Conservation (phyloP, 2,329 filamentous ascomycete genomes). For the Colletotrichum higginsianum region DNA sequence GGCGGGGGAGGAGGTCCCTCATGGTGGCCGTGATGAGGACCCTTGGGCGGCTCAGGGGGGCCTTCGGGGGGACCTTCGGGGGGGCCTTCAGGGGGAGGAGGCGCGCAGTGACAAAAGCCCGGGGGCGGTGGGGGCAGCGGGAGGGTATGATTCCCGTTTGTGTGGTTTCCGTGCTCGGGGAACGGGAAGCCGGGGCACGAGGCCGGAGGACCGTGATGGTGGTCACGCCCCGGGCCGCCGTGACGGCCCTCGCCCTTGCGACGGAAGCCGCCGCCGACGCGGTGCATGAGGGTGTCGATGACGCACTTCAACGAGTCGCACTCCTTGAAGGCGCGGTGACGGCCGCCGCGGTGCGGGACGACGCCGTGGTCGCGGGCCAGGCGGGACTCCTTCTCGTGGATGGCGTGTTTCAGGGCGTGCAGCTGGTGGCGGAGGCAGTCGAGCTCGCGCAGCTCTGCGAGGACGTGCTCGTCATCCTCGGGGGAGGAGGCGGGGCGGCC, state of each 20-base stretch:
- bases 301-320: constrained; percentile 62
- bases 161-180: constrained; percentile 45
- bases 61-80: constrained; percentile 11
- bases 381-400: constrained; percentile 59
- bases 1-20: constrained; percentile 42
- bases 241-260: constrained; percentile 12
- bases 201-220: constrained; percentile 7
- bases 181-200: constrained; percentile 45
- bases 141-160: constrained; percentile 47
- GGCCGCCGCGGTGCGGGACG: constrained; percentile 39
- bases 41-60: constrained; percentile 44
- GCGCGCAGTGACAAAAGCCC: constrained; percentile 50
- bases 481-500: constrained; percentile 41
- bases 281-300: constrained; percentile 55
- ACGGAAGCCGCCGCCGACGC: constrained; percentile 51
- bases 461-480: constrained; percentile 47
- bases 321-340: constrained; percentile 45
- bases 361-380: constrained; percentile 55
- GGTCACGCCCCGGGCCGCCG: background rate
- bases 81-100: constrained; percentile 45
- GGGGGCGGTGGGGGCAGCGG: constrained; percentile 45
- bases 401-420: constrained; percentile 58
- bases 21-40: constrained; percentile 45
- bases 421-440: constrained; percentile 59
- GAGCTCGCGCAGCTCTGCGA: constrained; percentile 61